Evolutionary conservation across 2,329 filamentous ascomycete genomes (phyloP), one percentile per base, ranked within the genome.

Genomic region (Cladophialophora immunda): DNA sequence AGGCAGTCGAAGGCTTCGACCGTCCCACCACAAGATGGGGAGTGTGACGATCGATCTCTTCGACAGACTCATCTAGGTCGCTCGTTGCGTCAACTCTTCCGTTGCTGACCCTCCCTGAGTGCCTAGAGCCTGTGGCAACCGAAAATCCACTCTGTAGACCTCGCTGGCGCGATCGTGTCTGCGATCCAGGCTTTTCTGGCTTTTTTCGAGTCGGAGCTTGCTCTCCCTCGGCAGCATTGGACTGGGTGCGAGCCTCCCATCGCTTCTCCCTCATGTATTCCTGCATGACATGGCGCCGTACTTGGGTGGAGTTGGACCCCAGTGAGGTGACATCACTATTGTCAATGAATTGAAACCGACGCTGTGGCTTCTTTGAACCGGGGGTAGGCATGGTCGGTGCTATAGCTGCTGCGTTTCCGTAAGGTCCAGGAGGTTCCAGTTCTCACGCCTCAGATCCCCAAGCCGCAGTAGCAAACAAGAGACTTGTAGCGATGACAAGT

Each of bases 201-300:
- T 29, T 65, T 27, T 53, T 63, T 57, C 59, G 66, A 30, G 19
- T 45, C 17, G 47, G 29, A 32, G 22, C 19, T 27, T 63, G 55
- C 45, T 19, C 36, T n/a, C 56, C 63, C 13, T 32, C 36, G 15
- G 32, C 45, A n/a, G 38, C 29, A 27, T 62, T 55, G 8, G 32
- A 52, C 29, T 65, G 58, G 13, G 58, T 38, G n/a, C 68, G 63
- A 52, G 64, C 56, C 36, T 71, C 52, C 67, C 59, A 62, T 13
- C 59, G 59, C 34, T 56, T 62, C 52, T 62, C 59, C 27, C 59
- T 62, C 59, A 62, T 62, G 25, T 62, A 62, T 63, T 81, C 78
- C 66, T 80, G 77, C 79, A 81, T 81, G 6, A 81, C 79, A 78
- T 81, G 79, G 25, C 78, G 78, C 58, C 80, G 80, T 41, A 81